Evolutionary conservation across 179 eudicot genomes (phyloP).

Genomic region (Actinidia polygama): DNA sequence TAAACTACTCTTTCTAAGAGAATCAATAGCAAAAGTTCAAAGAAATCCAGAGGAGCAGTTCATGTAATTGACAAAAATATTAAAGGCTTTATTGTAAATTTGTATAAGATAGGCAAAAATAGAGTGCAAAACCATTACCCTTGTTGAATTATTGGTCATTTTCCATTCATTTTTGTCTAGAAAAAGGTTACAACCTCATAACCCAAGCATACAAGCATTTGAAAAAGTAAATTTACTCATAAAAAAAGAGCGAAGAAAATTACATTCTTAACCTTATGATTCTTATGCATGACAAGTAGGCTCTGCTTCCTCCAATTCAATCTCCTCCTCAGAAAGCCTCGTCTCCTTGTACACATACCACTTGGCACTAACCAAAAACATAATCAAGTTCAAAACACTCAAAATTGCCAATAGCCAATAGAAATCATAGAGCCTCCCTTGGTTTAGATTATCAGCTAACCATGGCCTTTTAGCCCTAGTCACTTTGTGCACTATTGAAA

Average conservation of each 20-base stretch:
- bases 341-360: conserved; percentile 46
- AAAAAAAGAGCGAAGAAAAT: no score
- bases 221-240: background rate
- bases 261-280: background rate
- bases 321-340: conserved; percentile 41
- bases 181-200: no score
- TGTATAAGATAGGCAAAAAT: no score
- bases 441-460: conserved; percentile 53
- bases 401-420: conserved; percentile 49
- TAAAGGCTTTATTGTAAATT: no score
- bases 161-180: no score
- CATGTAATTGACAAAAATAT: no score
- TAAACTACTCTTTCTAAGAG: no score
- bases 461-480: conserved; percentile 42
- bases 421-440: conserved; percentile 50
- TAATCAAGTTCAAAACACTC: conserved; percentile 40
- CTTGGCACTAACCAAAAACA: conserved; percentile 35
- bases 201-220: background rate
- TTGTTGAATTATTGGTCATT: no score
- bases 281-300: conserved; percentile 37
- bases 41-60: no score
- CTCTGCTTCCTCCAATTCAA: conserved; percentile 56
- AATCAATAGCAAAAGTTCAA: no score
- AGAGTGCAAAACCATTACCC: no score
- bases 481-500: conserved; percentile 51